These are phyloP conservation scores for Grifola frondosa DNA, from an alignment of 1,284 basidiomycete species.

Conservation along the genomic window DNA sequence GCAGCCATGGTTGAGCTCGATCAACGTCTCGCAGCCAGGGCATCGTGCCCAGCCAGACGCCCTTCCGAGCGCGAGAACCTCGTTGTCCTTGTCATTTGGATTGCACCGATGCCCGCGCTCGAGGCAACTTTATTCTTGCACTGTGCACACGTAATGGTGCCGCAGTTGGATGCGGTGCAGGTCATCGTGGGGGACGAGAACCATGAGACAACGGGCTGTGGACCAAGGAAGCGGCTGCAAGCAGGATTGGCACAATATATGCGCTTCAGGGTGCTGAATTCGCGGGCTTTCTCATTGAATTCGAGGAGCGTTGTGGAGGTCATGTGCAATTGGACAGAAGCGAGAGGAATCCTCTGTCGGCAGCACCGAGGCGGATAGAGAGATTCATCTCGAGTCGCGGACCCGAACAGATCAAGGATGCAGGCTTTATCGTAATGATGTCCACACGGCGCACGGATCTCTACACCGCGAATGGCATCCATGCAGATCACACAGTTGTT, in stretches of 20 bases:
- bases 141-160: constrained; percentile 24
- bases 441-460: constrained; percentile 31
- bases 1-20: constrained; percentile 43
- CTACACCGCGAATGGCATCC: constrained; percentile 12
- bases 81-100: constrained; percentile 13
- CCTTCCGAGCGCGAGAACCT: constrained; percentile 34
- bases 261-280: constrained; percentile 31
- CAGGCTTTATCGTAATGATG: constrained; percentile 35
- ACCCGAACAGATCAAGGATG: constrained; percentile 30
- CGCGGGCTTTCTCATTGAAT: constrained; percentile 28
- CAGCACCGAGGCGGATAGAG: constrained; percentile 39
- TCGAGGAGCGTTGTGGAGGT: constrained; percentile 13
- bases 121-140: constrained; percentile 22
- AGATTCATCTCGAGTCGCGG: constrained; percentile 33
- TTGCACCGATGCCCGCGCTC: constrained; percentile 18
- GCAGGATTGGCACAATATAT: constrained; percentile 37
- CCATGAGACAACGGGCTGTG: constrained; percentile 13
- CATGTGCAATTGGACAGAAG: constrained; percentile 26
- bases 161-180: constrained; percentile 19
- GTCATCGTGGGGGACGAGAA: constrained; percentile 5
- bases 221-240: constrained; percentile 38
- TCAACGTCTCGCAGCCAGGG: constrained; percentile 41
- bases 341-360: constrained; percentile 27
- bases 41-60: constrained; percentile 43
- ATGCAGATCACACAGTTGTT: constrained; percentile 26